Percentiles rank a stretch among this genome's conserved stretches.
These are phyloP conservation scores for Lentinula raphanica DNA, from an alignment of 768 basidiomycete genomes.

Conservation along the genomic window DNA sequence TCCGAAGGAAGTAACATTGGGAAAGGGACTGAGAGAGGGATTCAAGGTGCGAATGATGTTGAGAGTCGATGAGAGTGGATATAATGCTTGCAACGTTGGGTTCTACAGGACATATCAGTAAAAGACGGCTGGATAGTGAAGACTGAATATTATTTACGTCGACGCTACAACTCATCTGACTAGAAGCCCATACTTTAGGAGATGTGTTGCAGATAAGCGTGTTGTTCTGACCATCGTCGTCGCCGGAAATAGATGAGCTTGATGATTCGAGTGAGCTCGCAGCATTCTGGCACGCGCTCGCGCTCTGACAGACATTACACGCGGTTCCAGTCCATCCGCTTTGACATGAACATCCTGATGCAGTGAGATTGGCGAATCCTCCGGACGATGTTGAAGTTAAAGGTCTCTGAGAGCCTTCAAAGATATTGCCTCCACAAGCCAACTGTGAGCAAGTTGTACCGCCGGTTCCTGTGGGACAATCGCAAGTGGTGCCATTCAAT, in stretches of 20 bases:
- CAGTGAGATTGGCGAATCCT: slow-evolving; percentile 59
- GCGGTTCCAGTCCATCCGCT: slow-evolving; percentile 72
- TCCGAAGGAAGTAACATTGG: slow-evolving; percentile 58
- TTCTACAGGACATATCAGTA: slow-evolving; percentile 43
- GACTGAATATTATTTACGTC: slow-evolving; percentile 42
- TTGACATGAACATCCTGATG: slow-evolving; percentile 64
- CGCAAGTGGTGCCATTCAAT: slow-evolving; percentile 51
- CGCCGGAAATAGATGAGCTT: slow-evolving; percentile 11
- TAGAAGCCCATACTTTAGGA: slow-evolving; percentile 68
- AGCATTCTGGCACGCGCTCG: slow-evolving; percentile 65
- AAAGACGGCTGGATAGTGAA: background rate
- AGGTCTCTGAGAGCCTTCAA: slow-evolving; percentile 60
- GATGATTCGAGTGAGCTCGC: slow-evolving; percentile 27
- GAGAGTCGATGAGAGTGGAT: slow-evolving; percentile 62
- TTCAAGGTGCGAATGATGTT: slow-evolving; percentile 78
- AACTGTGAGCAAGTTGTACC: slow-evolving; percentile 64
- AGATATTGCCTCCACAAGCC: slow-evolving; percentile 78
- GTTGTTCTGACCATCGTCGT: slow-evolving; percentile 41
- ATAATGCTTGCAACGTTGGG: slow-evolving; percentile 76
- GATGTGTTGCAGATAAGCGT: slow-evolving; percentile 69
- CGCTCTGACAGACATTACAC: slow-evolving; percentile 73
- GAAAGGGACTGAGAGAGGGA: slow-evolving; percentile 61
- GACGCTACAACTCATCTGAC: slow-evolving; percentile 83
- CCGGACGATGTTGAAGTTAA: slow-evolving; percentile 37
- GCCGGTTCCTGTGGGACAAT: slow-evolving; percentile 81